Percentiles rank a stretch among this genome's conserved stretches.
Evolutionary conservation across 169 alveolate species (phyloP).

Genomic region (Cryptosporidium muris): DNA sequence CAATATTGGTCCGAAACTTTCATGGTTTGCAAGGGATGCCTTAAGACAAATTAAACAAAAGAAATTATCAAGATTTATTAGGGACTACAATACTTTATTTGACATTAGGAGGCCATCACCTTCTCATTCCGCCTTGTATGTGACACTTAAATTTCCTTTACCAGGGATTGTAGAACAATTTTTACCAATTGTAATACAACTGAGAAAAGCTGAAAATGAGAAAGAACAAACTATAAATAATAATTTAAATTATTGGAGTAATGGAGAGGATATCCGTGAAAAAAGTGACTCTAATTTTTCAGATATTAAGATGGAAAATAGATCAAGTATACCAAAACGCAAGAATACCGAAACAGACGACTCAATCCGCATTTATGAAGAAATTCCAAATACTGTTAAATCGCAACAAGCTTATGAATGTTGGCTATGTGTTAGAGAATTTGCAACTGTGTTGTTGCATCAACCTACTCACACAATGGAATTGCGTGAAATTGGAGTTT

Average conservation of each 20-base stretch:
- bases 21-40: conserved; percentile 67
- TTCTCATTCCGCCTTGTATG: conserved; percentile 61
- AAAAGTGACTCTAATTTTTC: neutral
- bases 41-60: conserved; percentile 64
- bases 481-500: conserved; percentile 65
- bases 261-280: conserved; percentile 12
- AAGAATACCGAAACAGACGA: neutral
- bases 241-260: neutral
- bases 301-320: neutral
- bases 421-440: conserved; percentile 69
- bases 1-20: conserved; percentile 66
- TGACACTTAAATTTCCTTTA: conserved; percentile 59
- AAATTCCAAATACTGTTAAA: conserved; percentile 32
- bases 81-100: conserved; percentile 52
- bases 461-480: conserved; percentile 70
- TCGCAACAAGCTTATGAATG: conserved; percentile 64
- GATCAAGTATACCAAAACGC: neutral
- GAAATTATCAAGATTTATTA: conserved; percentile 66
- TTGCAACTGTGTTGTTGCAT: conserved; percentile 63
- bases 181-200: conserved; percentile 42
- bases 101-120: conserved; percentile 71
- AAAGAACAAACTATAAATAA: conserved; percentile 13
- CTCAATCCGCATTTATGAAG: neutral
- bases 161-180: conserved; percentile 54
- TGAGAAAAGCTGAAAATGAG: conserved; percentile 49